These are phyloP conservation scores for Tylopilus rubrobrunneus DNA, from an alignment of 768 basidiomycete genomes.

Conservation along the genomic window DNA sequence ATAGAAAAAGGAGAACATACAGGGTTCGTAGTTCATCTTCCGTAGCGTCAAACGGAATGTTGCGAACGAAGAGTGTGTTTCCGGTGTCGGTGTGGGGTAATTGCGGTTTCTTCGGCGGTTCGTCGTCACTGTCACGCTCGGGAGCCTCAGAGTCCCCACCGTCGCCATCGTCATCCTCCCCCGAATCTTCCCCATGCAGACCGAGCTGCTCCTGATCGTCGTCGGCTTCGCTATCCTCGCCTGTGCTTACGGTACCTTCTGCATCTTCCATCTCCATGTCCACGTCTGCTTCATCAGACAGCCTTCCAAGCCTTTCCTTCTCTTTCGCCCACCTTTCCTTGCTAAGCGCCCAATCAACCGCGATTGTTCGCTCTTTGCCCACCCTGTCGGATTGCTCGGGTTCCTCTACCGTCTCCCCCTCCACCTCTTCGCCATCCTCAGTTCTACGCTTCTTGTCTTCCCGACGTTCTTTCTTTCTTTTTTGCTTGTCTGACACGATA, in stretches of 20 bases:
- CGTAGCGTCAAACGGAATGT: conserved; percentile 87
- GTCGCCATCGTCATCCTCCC: conserved; percentile 26
- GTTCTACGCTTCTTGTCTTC: conserved; percentile 43
- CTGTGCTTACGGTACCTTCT: conserved; percentile 16
- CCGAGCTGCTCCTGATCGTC: conserved; percentile 43
- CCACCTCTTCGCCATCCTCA: conserved; percentile 30
- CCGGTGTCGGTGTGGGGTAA: conserved; percentile 84
- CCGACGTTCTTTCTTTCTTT: conserved; percentile 58
- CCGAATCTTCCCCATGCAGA: conserved; percentile 35
- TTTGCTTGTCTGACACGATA: conserved; percentile 60
- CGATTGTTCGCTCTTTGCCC: conserved; percentile 61
- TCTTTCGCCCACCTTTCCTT: conserved; percentile 90
- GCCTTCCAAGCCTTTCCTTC: conserved; percentile 48
- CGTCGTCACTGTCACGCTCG: conserved; percentile 24
- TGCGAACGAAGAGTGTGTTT: conserved; percentile 91
- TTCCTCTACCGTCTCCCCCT: conserved; percentile 33
- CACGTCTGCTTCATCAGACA: conserved; percentile 25
- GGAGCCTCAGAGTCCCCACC: conserved; percentile 17
- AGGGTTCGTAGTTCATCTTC: conserved; percentile 87
- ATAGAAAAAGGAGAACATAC: conserved; percentile 40
- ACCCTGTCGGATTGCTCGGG: conserved; percentile 32
- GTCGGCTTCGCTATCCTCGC: conserved; percentile 30
- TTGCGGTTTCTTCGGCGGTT: conserved; percentile 55
- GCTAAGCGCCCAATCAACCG: conserved; percentile 95
- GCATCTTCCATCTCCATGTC: conserved; percentile 33